Evolutionary conservation across 345 rosid species (phyloP).

Genomic region (Adansonia digitata): DNA sequence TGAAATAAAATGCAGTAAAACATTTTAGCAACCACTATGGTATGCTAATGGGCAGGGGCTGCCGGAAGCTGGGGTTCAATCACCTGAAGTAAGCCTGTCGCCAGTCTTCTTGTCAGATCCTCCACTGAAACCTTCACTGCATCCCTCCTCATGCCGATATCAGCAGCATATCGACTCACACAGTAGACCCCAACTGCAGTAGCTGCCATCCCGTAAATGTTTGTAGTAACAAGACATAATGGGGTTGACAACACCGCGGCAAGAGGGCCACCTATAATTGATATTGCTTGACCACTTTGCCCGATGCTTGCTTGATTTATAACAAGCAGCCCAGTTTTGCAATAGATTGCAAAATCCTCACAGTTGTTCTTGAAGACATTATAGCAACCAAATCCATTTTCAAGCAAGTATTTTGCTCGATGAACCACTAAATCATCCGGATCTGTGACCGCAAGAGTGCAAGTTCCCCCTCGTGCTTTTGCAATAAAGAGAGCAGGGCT

Average conservation of each 20-base stretch:
- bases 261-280: constrained; percentile 72
- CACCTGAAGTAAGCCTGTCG: constrained; percentile 56
- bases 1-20: neutral
- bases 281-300: constrained; percentile 82
- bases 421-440: constrained; percentile 45
- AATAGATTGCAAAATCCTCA: constrained; percentile 79
- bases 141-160: constrained; percentile 62
- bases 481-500: constrained; percentile 69
- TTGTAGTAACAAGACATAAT: constrained; percentile 66
- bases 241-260: constrained; percentile 74
- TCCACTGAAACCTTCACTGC: constrained; percentile 68
- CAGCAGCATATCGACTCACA: constrained; percentile 73
- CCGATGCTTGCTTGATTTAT: constrained; percentile 53
- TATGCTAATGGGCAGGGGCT: neutral
- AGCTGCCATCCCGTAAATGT: constrained; percentile 78
- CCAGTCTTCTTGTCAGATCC: constrained; percentile 61
- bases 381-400: constrained; percentile 84
- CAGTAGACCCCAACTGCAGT: constrained; percentile 79
- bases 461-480: constrained; percentile 90
- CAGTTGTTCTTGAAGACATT: constrained; percentile 78
- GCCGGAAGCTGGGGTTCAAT: constrained; percentile 37
- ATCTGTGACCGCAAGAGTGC: constrained; percentile 75
- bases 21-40: neutral
- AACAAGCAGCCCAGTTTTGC: constrained; percentile 76
- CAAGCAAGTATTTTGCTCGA: constrained; percentile 70